phyloP scores from a whole-genome alignment of 257 asterid genomes.

The Ilex aquifolium region DNA sequence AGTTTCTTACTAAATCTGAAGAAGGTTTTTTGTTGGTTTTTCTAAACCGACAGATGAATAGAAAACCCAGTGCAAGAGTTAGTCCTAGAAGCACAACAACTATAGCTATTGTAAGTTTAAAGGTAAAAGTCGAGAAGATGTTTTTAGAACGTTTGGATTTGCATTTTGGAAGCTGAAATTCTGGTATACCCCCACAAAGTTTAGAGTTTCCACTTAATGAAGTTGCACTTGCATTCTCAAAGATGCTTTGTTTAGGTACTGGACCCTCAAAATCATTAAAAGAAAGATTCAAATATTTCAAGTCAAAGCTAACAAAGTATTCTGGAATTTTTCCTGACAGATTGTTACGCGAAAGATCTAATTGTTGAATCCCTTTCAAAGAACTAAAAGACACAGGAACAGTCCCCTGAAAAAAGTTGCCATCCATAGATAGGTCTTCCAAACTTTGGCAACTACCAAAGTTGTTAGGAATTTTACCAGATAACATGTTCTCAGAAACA shows the following conservation, averaged over 20 bases:
- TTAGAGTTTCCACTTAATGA: neutral
- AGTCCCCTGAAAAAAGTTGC: constrained; percentile 3
- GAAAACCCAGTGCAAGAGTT: neutral
- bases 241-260: neutral
- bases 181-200: constrained; percentile 2
- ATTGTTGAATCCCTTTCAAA: constrained; percentile 1
- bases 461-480: constrained; percentile 8
- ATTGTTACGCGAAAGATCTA: constrained; percentile 8
- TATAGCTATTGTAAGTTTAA: neutral
- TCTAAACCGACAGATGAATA: neutral
- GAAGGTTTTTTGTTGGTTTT: neutral
- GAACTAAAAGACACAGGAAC: constrained; percentile 4
- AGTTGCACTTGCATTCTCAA: neutral
- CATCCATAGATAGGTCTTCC: neutral
- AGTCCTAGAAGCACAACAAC: neutral
- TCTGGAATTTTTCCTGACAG: constrained; percentile 9
- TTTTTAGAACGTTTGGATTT: neutral
- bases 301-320: constrained; percentile 5
- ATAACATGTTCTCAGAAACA: constrained; percentile 13
- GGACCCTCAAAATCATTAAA: neutral
- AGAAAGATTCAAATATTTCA: constrained; percentile 22
- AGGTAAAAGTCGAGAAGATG: neutral
- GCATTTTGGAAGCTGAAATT: neutral
- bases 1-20: neutral
- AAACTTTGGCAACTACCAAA: constrained; percentile 1